Base-by-base conservation (phyloP, 1,284 basidiomycete genomes). In the Cryptococcus deneoformans region DNA sequence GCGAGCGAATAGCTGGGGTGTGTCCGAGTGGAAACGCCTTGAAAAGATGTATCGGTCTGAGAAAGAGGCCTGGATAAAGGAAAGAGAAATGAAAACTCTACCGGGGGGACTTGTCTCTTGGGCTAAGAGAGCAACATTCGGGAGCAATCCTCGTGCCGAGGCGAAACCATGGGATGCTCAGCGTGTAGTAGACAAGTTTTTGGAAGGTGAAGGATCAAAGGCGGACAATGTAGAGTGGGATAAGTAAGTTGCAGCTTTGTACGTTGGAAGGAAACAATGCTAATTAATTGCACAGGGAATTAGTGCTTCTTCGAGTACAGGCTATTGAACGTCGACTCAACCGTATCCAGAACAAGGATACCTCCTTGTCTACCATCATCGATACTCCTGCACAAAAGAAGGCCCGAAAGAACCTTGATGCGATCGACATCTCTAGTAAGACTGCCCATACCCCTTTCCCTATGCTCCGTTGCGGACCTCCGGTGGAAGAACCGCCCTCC, bases 101-200 rank as follows among this genome's bases (percentile, higher is more conserved):
- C 54, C 57, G 36, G 46, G 44, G 24, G 60, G 67, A 14, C 43
- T 65, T 36, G 51, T 66, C 20, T 56, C 62, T 4, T 70, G 65
- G 66, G 64, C 66, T n/a, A 64, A 56, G 52, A 52, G 59, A 48
- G 52, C 44, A 29, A 59, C 61, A 16, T 56, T 61, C 34, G 57
- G 57, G 3, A 46, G 7, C 3, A 54, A 55, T 7, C 43, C 50
- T 10, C 14, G 69, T 50, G 46, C 62, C 72, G 12, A 45, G 45
- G 79, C 75, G 42, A 89, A 87, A 86, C 81, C 82, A 6, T 88
- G 87, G 70, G 82, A 84, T 35, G 85, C 87, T 57, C 89, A 86
- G 86, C 88, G 86, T 71, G 71, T 81, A 42, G 80, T 91, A 37
- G 87, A 89, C 71, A 83, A 82, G 34, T 91, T 88, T 69, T 86